Base-by-base conservation (phyloP, 2,329 filamentous ascomycete species). In the Fusarium falciforme region DNA sequence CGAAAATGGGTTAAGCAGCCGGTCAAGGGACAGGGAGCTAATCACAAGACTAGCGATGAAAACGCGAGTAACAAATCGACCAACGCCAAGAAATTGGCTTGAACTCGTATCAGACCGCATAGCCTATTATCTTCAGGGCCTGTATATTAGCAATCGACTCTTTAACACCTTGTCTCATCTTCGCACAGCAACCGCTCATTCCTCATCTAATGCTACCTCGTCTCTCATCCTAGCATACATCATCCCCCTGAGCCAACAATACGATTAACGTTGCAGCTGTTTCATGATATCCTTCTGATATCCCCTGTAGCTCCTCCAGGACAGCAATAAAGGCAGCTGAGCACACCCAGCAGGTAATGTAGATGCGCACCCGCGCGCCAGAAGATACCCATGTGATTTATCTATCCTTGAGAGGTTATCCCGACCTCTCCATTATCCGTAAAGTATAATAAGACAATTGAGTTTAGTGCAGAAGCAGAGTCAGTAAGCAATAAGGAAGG, bases 371-470 rank as follows among this genome's bases (percentile, higher is more conserved):
- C 61, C 61, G 58, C 68, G 67, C 71, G 72, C 72, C 54, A 73
- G 40, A 64, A 57, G 22, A 69, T 72, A 60, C 57, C 68, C 65
- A 60, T 72, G 65, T 49, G 44, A 49, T 74, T 75, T 74, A 72
- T 74, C 68, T 75, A 70, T 73, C 72, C 68, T 63, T n/a, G n/a
- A 70, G 72, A 70, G 72, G 66, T 74, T 40, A 64, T 72, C 72
- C 72, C 68, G 72, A 64, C 72, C 67, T 75, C 76, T 70, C 72
- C 72, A 67, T 75, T 62, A 71, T 75, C 71, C 72, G 54, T 74
- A 72, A 74, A 71, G 66, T 60, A 29, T 75, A 73, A 29, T 73
- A 73, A 75, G 60, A 75, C 72, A 74, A 61, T 69, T 68, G 67
- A 74, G 67, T 67, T 69, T 31, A 49, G 64, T 64, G 67, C 68